These are phyloP conservation scores for Conticribra weissflogii DNA, from an alignment of 108 stramenopile species.

Conservation along the genomic window DNA sequence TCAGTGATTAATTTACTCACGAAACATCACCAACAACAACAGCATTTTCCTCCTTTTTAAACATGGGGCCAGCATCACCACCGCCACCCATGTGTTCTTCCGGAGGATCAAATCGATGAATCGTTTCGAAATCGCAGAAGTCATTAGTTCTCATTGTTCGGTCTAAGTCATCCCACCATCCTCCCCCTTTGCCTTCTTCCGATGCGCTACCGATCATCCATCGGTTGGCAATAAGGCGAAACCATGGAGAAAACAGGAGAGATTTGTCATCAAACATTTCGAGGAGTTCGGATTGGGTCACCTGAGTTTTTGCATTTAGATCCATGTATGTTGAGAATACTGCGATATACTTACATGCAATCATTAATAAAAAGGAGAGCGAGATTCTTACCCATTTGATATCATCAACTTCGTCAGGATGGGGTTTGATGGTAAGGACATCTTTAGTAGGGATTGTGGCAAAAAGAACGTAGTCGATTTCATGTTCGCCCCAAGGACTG, in stretches of 20 bases:
- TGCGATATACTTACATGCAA: too few relatives aligned
- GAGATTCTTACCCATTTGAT: constrained; percentile 58
- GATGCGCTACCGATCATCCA: constrained; percentile 63
- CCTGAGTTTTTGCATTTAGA: too few relatives aligned
- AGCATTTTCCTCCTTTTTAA: constrained; percentile 34
- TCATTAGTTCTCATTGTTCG: constrained; percentile 81
- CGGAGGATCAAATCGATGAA: constrained; percentile 90
- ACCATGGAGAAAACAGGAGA: constrained; percentile 92
- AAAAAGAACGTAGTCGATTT: constrained; percentile 98
- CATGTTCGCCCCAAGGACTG: constrained; percentile 98
- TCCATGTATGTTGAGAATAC: not conserved
- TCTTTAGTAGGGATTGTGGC: constrained; percentile 62
- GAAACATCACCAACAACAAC: constrained; percentile 20
- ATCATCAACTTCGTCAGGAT: constrained; percentile 93
- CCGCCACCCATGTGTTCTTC: constrained; percentile 84
- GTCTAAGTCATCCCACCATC: constrained; percentile 88
- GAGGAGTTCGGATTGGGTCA: constrained; percentile 57
- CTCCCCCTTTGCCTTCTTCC: constrained; percentile 2
- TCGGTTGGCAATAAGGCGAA: constrained; percentile 82
- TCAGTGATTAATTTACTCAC: constrained; percentile 26
- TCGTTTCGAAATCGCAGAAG: constrained; percentile 65
- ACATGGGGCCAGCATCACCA: constrained; percentile 79
- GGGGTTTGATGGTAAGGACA: constrained; percentile 70
- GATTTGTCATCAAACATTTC: constrained; percentile 72
- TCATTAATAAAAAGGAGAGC: constrained; percentile 10